Evolutionary conservation across 257 asterid species (phyloP), one percentile per base, ranked within the genome.

Genomic region (Solanum gandarillasii): DNA sequence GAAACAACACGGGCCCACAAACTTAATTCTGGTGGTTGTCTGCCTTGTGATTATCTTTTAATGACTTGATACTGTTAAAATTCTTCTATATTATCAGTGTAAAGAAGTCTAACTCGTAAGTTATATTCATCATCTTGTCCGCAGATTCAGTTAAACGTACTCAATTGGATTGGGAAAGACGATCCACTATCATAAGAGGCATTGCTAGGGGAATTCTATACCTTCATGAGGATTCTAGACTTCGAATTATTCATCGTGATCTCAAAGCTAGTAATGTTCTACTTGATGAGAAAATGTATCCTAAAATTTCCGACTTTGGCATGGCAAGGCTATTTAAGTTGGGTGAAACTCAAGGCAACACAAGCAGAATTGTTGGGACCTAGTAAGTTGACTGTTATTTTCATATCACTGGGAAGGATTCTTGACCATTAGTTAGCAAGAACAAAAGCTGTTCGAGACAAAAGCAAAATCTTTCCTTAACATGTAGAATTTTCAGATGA

Each of bases 181-280:
- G 86, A 32, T 86, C 78, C 52, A 76, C 39, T 18, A 90, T 90
- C 58, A 87, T 90, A 12, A 78, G 12, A 65, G 89, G 89, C 8
- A 13, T 82, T 27, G 90, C 87, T 1, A 86, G 10, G 76, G 87
- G 87, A 2, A 73, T 88, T 38, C 84, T 90, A 5, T 90, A 88
- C 58, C 89, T 90, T 3, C 71, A 62, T n/a, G 71, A 62, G 13
- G 88, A 89, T 60, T 89, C 91, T n/a, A 84, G 86, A 6, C 86
- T 89, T 20, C 87, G 39, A 5, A 86, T 91, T 60, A 84, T 91
- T 36, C 92, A 91, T 86, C 89, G 90, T 20, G 90, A 91, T 79
- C 90, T 91, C 58, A 91, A 89, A 89, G 91, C 91, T 3, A 90
- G 92, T 46, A 91, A 91, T 32, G 29, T 91, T 12, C 52, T 91